Evolutionary conservation across 768 basidiomycete species (phyloP).

Genomic region (Lanmaoa rubissima): DNA sequence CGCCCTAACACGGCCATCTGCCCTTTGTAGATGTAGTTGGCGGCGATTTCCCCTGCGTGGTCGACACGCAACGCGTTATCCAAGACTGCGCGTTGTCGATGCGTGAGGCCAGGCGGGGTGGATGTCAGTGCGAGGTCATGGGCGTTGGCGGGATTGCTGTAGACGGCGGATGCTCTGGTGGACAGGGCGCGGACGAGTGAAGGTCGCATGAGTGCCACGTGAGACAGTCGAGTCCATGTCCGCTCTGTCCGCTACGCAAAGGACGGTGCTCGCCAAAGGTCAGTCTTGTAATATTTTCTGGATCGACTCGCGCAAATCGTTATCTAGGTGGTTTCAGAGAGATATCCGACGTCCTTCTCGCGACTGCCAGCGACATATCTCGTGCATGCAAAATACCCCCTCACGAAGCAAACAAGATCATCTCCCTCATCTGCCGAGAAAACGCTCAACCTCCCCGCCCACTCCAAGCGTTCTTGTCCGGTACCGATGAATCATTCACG

Average conservation of each 20-base stretch:
- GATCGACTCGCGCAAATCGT: neutral
- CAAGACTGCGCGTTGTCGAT: conserved; percentile 47
- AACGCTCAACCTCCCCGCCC: conserved; percentile 37
- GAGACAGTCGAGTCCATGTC: conserved; percentile 7
- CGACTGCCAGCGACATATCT: conserved; percentile 49
- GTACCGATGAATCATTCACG: conserved; percentile 52
- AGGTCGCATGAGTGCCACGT: conserved; percentile 13
- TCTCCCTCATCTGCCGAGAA: conserved; percentile 49
- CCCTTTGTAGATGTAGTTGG: conserved; percentile 93
- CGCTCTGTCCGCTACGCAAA: conserved; percentile 33
- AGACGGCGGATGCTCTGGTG: conserved; percentile 46
- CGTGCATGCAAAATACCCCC: conserved; percentile 53
- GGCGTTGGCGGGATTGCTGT: conserved; percentile 39
- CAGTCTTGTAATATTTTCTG: neutral
- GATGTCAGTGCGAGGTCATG: conserved; percentile 43
- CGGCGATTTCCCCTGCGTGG: conserved; percentile 93
- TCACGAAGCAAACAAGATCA: conserved; percentile 47
- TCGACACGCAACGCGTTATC: conserved; percentile 83
- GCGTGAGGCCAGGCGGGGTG: conserved; percentile 55
- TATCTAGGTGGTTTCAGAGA: conserved; percentile 48
- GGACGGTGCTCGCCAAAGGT: conserved; percentile 40
- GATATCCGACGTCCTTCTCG: conserved; percentile 50
- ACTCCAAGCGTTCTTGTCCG: conserved; percentile 40
- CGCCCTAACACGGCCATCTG: conserved; percentile 73
- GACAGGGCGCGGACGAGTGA: conserved; percentile 17